Base-by-base conservation (phyloP, 2,329 filamentous ascomycete genomes). In the Hypoxylon sp. region DNA sequence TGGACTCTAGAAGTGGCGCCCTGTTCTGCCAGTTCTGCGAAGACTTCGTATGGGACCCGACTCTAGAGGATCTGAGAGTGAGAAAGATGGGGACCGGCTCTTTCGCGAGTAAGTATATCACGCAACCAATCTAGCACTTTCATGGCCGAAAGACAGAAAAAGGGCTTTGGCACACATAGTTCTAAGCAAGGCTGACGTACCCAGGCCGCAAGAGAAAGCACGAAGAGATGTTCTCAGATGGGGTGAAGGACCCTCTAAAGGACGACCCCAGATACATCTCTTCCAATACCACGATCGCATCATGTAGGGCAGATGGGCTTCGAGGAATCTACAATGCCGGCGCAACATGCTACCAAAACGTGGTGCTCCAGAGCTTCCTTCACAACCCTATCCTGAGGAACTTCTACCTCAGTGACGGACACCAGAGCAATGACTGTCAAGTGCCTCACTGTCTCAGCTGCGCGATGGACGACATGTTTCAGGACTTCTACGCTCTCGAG, bases 331-430 rank as follows among this genome's bases (percentile, higher is more conserved):
- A 96, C 76, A 99, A 98, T 71, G 94, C 97, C 73, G 95, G 94
- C n/a, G 92, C 96, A 56, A 98, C 95, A 9, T 99, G 94, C 78
- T 99, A 97, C 76, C 94, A 98, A 83, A 96, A 95, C 68, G 94
- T 97, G 24, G 92, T 98, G 43, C 81, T 99, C 13, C 95, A 98
- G 74, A 92, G 90, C 54, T 87, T 99, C 67, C 84, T 98, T 51
- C 94, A 97, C 77, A 97, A 98, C 71, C 94, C 94, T 0, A 83
- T 97, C 40, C 83, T 99, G 24, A 88, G 91, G 58, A 93, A 94
- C 67, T 98, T 91, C 75, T 98, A 97, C 73, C 87, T 99, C 4
- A 88, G 90, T 35, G 93, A 97, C 72, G 92, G 93, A 0, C 94
- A 99, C 74, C 88, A 89, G 68, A 88, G 86, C 53, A 84, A 82